A percentile compares a stretch with the other conserved stretches of the same genome.
phyloP scores from a whole-genome alignment of 2,329 filamentous ascomycete species.

The Whalleya microplaca region DNA sequence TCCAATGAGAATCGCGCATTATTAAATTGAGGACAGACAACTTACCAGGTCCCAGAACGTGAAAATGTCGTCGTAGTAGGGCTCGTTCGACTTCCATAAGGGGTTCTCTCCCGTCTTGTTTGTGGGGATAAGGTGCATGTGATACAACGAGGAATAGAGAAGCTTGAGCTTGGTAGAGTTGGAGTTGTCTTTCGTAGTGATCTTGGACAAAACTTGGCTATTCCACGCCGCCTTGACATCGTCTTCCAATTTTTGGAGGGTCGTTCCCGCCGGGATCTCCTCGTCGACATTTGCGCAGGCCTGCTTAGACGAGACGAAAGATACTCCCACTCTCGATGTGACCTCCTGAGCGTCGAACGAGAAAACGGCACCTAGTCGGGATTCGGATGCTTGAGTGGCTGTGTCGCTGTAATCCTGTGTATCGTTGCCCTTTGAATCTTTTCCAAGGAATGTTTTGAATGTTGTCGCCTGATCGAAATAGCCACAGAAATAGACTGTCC shows the following conservation, averaged over 20 bases:
- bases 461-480: constrained; percentile 54
- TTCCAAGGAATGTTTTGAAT: constrained; percentile 49
- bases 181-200: constrained; percentile 60
- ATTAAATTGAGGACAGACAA: constrained; percentile 15
- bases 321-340: constrained; percentile 66
- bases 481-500: constrained; percentile 67
- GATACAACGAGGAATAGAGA: constrained; percentile 71
- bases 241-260: constrained; percentile 48
- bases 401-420: constrained; percentile 40
- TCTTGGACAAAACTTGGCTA: constrained; percentile 62
- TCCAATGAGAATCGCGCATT: constrained; percentile 30
- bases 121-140: constrained; percentile 70
- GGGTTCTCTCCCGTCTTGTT: constrained; percentile 75
- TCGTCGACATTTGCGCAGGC: constrained; percentile 62
- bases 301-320: constrained; percentile 65
- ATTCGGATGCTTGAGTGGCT: constrained; percentile 40
- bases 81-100: constrained; percentile 64
- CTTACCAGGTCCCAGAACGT: constrained; percentile 64
- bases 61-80: constrained; percentile 74
- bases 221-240: constrained; percentile 62
- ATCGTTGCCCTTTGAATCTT: constrained; percentile 34
- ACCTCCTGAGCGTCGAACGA: constrained; percentile 53
- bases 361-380: constrained; percentile 56
- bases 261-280: constrained; percentile 55
- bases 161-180: constrained; percentile 60